Evolutionary conservation across 2,329 filamentous ascomycete species (phyloP), one percentile per base, ranked within the genome.

Genomic region (Rachicladosporium sp.): DNA sequence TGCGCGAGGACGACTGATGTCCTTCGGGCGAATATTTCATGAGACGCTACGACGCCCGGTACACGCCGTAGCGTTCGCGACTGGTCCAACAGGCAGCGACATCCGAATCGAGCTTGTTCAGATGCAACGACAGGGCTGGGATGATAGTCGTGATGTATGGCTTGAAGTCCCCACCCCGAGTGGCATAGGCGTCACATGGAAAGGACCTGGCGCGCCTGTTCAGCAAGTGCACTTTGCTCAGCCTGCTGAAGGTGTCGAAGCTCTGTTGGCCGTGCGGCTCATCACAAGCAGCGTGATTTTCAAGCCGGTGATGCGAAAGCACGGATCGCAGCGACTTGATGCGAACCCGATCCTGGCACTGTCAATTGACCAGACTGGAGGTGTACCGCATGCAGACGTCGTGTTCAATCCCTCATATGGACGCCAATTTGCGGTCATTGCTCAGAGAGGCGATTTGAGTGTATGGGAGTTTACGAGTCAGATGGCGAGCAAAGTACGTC

Each of bases 391-490:
- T 49, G 68, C 69, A 0, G 78, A 87, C 57, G 64, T 82, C 3
- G 60, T 72, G 0, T 82, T 87, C 54, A 80, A 78, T 46, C 73
- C 79, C 0, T 73, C 62, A 55, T 73, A 67, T 42, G 60, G 65
- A 10, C 70, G 74, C 1, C 78, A 82, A 49, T 60, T 87, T 38
- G 78, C 69, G 10, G 64, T 86, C 19, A 65, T 87, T 11, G 79
- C 87, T 50, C 66, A 74, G 37, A 62, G 62, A 29, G 81, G 80
- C 1, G 66, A 64, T 42, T 88, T 82, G 82, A 76, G 66, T 33
- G 57, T 85, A 3, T 85, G 79, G 76, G 69, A 81, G 44, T 61
- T 81, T 15, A 47, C 54, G 46, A 38, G 23, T 41, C 27, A 45
- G 33, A 7, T 36, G 21, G 37, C 39, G n/a, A 36, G 34, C 5